Conservation (phyloP, 805 yeast genomes). For the Isabelozyma heimii region DNA sequence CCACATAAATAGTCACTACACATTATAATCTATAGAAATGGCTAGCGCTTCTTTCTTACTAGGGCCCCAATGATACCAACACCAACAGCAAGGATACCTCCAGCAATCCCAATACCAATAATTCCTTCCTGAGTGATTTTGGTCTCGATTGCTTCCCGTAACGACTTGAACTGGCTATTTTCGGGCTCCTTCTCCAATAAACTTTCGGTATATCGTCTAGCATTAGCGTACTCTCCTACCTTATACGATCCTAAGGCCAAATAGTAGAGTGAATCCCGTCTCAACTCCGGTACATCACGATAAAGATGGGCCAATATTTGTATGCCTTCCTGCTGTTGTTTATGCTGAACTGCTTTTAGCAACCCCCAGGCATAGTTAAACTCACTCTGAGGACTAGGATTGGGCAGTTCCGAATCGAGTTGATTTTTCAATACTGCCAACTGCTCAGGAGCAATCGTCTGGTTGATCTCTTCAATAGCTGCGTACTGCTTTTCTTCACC, state of each 20-base stretch:
- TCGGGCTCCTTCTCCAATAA: slow-evolving; percentile 79
- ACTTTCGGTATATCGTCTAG: slow-evolving; percentile 81
- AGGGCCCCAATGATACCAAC: slow-evolving; percentile 56
- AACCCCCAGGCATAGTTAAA: slow-evolving; percentile 98
- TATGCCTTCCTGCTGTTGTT: slow-evolving; percentile 77
- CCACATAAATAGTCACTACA: not conserved
- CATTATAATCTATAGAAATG: not conserved
- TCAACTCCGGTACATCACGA: slow-evolving; percentile 73
- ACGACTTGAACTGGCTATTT: slow-evolving; percentile 69
- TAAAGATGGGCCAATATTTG: slow-evolving; percentile 67
- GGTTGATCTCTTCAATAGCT: slow-evolving; percentile 40
- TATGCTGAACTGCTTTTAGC: slow-evolving; percentile 62
- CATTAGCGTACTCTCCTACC: slow-evolving; percentile 80
- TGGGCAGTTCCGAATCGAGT: slow-evolving; percentile 76
- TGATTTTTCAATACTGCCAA: slow-evolving; percentile 73
- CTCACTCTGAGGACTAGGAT: slow-evolving; percentile 75
- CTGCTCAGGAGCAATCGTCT: slow-evolving; percentile 70
- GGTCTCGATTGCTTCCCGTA: slow-evolving; percentile 77
- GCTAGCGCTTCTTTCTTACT: slow-evolving; percentile 28
- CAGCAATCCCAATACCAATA: slow-evolving; percentile 81
- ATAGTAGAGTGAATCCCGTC: slow-evolving; percentile 88
- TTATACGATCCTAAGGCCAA: slow-evolving; percentile 85
- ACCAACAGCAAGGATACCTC: slow-evolving; percentile 83
- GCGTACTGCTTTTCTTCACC: slow-evolving; percentile 18
- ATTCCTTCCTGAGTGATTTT: slow-evolving; percentile 84